phyloP scores from a whole-genome alignment of 208 protist genomes.

The Crithidia bombi region DNA sequence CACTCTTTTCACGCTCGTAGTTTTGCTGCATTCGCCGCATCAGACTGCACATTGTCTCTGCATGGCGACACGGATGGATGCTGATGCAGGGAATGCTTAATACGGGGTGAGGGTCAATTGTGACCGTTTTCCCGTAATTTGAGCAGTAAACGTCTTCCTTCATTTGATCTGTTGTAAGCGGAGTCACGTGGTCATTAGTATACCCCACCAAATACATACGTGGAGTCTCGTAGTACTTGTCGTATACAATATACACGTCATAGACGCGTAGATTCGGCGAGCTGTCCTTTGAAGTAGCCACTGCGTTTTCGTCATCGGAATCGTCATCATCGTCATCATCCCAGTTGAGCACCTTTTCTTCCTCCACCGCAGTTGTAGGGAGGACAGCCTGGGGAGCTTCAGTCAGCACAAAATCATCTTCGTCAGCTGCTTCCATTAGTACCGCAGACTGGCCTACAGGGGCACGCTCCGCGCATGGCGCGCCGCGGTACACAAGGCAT shows the following conservation, averaged over 20 bases:
- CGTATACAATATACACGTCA: conserved; percentile 97
- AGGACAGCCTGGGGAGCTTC: conserved; percentile 15
- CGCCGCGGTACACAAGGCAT: conserved; percentile 91
- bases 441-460: conserved; percentile 19
- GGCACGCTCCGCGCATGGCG: conserved; percentile 55
- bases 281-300: conserved; percentile 9
- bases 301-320: conserved; percentile 30
- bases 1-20: conserved; percentile 45
- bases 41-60: conserved; percentile 95
- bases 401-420: conserved; percentile 65
- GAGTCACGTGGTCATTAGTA: conserved; percentile 61
- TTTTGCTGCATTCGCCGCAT: conserved; percentile 78
- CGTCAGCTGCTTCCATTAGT: conserved; percentile 22
- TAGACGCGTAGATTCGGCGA: conserved; percentile 79
- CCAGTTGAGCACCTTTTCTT: conserved; percentile 61
- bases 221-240: conserved; percentile 97
- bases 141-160: conserved; percentile 97
- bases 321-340: conserved; percentile 57
- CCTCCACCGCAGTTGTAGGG: conserved; percentile 16
- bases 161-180: conserved; percentile 89
- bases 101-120: conserved; percentile 93
- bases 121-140: conserved; percentile 97
- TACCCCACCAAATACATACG: conserved; percentile 97
- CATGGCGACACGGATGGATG: conserved; percentile 97
- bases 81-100: conserved; percentile 84